Conservation (phyloP, 2,329 filamentous ascomycete genomes). For the Fusarium sp. region DNA sequence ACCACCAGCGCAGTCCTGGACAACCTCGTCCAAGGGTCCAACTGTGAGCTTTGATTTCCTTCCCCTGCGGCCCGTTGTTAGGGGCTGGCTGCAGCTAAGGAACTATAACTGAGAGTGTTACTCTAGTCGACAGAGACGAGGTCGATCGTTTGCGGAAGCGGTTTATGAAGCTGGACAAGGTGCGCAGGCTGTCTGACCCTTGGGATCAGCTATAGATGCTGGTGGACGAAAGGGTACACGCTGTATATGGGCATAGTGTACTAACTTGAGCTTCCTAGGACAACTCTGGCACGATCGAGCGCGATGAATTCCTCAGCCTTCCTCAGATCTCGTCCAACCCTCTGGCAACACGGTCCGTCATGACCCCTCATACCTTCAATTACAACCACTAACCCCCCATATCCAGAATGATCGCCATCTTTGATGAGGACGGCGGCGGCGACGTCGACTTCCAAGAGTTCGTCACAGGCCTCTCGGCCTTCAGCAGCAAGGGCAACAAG, state of each 20-base stretch:
- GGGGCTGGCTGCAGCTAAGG: not conserved
- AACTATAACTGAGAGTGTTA: constrained; percentile 27
- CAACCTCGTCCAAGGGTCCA: constrained; percentile 95
- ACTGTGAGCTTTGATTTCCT: constrained; percentile 72
- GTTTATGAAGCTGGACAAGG: constrained; percentile 99
- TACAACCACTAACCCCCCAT: constrained; percentile 14
- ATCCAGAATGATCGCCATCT: constrained; percentile 96
- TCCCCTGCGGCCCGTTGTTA: not conserved
- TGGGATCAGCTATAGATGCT: constrained; percentile 2
- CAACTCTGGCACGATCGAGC: constrained; percentile 97
- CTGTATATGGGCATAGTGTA: not conserved
- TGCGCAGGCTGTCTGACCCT: constrained; percentile 53
- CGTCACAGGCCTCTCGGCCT: constrained; percentile 92
- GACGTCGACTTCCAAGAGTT: constrained; percentile 99
- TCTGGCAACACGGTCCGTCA: constrained; percentile 84
- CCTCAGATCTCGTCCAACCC: constrained; percentile 98
- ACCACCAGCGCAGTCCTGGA: constrained; percentile 83
- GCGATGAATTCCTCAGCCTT: constrained; percentile 96
- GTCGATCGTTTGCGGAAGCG: constrained; percentile 95
- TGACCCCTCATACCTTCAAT: not conserved
- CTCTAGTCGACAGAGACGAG: constrained; percentile 92
- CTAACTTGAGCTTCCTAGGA: constrained; percentile 69
- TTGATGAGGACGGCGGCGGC: constrained; percentile 97
- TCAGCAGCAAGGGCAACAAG: constrained; percentile 98
- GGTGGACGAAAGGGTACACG: not conserved